A percentile compares a stretch with the other conserved stretches of the same genome.
phyloP scores from a whole-genome alignment of 176 grass and related monocot species.

The Neostapfia colusana region DNA sequence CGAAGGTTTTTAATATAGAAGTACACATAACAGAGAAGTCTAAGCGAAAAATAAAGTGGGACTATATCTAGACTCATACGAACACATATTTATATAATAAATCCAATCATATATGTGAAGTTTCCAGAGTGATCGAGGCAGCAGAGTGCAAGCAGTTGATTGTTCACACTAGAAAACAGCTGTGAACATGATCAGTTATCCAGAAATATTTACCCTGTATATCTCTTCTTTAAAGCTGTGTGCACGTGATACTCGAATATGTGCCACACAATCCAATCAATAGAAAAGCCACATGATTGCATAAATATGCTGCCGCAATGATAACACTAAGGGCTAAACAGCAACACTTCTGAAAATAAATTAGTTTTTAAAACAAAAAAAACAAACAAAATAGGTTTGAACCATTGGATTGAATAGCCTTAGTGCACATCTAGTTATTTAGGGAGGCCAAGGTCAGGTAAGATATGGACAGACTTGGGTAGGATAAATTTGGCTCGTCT shows the following conservation, averaged over 20 bases:
- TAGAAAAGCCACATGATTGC: not conserved
- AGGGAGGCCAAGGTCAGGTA: not conserved
- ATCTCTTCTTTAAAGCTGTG: constrained; percentile 10
- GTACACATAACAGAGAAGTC: not conserved
- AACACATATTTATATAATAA: constrained; percentile 8
- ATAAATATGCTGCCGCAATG: not conserved
- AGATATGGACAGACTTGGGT: not conserved
- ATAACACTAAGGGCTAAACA: constrained; percentile 1
- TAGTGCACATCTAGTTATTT: constrained; percentile 17
- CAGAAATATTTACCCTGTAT: not conserved
- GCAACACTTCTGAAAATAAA: not conserved
- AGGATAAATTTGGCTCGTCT: constrained; percentile 7
- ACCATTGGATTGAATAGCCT: not conserved
- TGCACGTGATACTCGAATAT: not conserved
- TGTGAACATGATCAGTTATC: constrained; percentile 26
- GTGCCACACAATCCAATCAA: not conserved
- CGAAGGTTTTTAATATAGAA: not conserved
- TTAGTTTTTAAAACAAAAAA: not conserved
- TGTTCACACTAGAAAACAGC: constrained; percentile 10
- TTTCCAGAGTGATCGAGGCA: constrained; percentile 15
- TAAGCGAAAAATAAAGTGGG: not conserved
- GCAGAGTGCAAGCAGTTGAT: not conserved
- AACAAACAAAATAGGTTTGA: constrained; percentile 1
- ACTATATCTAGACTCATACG: constrained; percentile 5
- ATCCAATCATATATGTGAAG: not conserved